Evolutionary conservation across 2,329 filamentous ascomycete species (phyloP), one percentile per base, ranked within the genome.

Genomic region (Chlorencoelia australis): DNA sequence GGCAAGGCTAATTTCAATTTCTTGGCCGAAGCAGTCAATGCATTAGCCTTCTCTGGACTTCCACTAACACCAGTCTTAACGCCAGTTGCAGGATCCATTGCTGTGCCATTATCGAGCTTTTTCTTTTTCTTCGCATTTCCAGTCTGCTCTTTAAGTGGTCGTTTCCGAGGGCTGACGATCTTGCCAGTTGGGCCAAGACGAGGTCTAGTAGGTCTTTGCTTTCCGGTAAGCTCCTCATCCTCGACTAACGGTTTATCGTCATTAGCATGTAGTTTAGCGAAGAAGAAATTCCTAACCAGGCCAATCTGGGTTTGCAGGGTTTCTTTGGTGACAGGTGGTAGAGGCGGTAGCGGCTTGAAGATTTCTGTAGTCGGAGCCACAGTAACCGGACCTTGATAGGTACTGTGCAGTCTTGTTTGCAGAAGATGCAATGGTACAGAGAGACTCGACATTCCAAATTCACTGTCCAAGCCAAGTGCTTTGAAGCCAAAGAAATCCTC

Each of bases 401-500:
- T 82, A 54, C 71, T 89, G 55, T 86, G 79, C 52, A 98, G 85
- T 51, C 89, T 79, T 48, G 85, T 87, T 57, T 96, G 91, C 18
- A 98, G 73, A 14, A 98, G 74, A 63, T 98, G 91, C 40, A 98
- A 70, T 16, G 93, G 91, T 22, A 98, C 91, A 35, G 84, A 88
- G 43, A 96, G 74, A 48, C 82, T 82, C 20, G 89, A 80, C 43
- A 91, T 70, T 13, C 88, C 88, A 56, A 96, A 82, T 57, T 98
- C 91, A 50, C 79, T 81, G 53, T 94, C 87, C 40, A 98, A 71
- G 28, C 91, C 91, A 30, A 98, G 74, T 42, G 94, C 88, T 56
- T 87, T 88, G 73, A 98, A 96, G 18, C 91, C 91, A 54, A 98
- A 98, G 72, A 95, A 98, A 63, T 98, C 91, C 65, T 98, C 91